Percentiles rank a stretch among this genome's conserved stretches.
phyloP scores from a whole-genome alignment of 2,329 filamentous ascomycete species.

The Emmonsiellopsis sp. region DNA sequence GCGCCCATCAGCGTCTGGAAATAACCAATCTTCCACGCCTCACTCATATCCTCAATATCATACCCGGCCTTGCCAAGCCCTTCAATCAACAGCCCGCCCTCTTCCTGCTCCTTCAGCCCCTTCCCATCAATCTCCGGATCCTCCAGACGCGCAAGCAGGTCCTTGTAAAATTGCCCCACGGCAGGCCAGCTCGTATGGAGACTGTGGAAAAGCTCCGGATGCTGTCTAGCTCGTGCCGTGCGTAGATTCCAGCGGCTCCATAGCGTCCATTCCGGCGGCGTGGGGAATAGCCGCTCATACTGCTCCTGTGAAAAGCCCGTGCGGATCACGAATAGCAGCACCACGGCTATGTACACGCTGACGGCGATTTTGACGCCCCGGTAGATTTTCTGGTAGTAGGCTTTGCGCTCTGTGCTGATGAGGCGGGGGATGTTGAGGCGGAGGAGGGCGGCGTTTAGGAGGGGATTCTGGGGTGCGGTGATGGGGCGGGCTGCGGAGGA shows the following conservation, averaged over 20 bases:
- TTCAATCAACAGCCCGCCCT: conserved; percentile 46
- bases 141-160: conserved; percentile 59
- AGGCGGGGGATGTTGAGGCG: conserved; percentile 36
- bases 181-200: conserved; percentile 59
- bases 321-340: conserved; percentile 52
- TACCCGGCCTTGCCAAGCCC: conserved; percentile 50
- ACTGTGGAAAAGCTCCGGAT: conserved; percentile 46
- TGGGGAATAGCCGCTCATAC: conserved; percentile 67
- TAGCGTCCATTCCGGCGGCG: conserved; percentile 73
- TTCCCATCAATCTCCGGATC: conserved; percentile 59
- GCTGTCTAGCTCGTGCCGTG: conserved; percentile 52
- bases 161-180: conserved; percentile 52
- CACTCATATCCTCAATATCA: conserved; percentile 66
- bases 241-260: conserved; percentile 60
- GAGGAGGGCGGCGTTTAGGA: conserved; percentile 2
- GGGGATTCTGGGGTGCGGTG: conserved; percentile 41
- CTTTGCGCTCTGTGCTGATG: conserved; percentile 55
- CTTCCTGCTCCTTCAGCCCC: conserved; percentile 49
- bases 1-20: conserved; percentile 71
- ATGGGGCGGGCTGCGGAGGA: conserved; percentile 39
- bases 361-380: conserved; percentile 61
- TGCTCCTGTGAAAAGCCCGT: conserved; percentile 64
- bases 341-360: conserved; percentile 60
- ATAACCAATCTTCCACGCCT: conserved; percentile 80
- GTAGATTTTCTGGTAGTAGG: conserved; percentile 48